Evolutionary conservation across 768 basidiomycete genomes (phyloP).

Genomic region (Kwoniella dejecticola): DNA sequence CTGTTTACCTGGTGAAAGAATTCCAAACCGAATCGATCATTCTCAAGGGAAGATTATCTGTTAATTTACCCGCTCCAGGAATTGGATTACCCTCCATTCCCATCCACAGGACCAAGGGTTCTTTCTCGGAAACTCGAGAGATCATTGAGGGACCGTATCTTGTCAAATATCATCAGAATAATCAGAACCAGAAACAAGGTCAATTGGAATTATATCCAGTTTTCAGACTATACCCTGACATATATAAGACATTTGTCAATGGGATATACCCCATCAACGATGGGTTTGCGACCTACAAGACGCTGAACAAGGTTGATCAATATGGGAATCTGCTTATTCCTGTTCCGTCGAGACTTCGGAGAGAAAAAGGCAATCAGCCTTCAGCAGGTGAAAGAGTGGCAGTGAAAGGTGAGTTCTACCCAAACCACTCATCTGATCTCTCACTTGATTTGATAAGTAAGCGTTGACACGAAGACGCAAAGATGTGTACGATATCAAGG

Average conservation of each 20-base stretch:
- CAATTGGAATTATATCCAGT: slow-evolving; percentile 16
- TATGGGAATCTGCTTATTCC: slow-evolving; percentile 54
- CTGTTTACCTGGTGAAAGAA: background rate
- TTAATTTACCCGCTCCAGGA: background rate
- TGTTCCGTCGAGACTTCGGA: slow-evolving; percentile 61
- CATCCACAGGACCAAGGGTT: background rate
- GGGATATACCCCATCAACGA: slow-evolving; percentile 22
- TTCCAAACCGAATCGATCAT: background rate
- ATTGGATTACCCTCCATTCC: background rate
- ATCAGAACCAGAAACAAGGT: background rate
- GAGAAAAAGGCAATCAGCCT: slow-evolving; percentile 23
- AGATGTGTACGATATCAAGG: slow-evolving; percentile 59
- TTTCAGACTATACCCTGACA: slow-evolving; percentile 24
- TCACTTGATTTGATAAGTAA: background rate
- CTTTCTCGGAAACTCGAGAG: no score
- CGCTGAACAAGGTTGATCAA: slow-evolving; percentile 11
- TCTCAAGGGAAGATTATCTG: background rate
- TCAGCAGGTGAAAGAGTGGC: slow-evolving; percentile 52
- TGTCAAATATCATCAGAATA: background rate
- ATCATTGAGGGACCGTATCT: background rate
- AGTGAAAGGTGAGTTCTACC: slow-evolving; percentile 57
- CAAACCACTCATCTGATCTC: slow-evolving; percentile 30
- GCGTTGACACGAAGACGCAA: no score
- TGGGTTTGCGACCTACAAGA: background rate
- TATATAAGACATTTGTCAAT: slow-evolving; percentile 21